Base-by-base conservation (phyloP, 2,329 filamentous ascomycete genomes). In the Claviceps quebecensis region DNA sequence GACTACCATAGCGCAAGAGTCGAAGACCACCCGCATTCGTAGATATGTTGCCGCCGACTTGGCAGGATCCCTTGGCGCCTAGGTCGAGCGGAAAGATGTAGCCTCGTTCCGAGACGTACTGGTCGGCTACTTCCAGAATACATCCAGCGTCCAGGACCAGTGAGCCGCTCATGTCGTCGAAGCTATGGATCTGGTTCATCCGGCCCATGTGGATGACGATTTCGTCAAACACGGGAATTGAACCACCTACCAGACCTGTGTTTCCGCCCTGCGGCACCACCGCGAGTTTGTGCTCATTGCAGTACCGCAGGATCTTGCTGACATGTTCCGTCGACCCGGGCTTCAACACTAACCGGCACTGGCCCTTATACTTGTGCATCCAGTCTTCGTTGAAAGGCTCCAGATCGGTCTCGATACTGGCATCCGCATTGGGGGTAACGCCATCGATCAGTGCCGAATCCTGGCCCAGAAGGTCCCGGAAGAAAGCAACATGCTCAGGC, bases 351-450 rank as follows among this genome's bases (percentile, higher is more conserved):
- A 98, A 73, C 62, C 83, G 81, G 55, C 87, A 82, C 68, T 96
- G 89, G 34, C 93, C 94, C 55, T 87, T 83, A 72, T 95, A 98
- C 71, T 98, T 98, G 69, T 87, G 84, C 90, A 98, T 96, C 93
- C 94, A 98, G 71, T 98, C 93, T 64, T 83, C 81, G 69, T 98
- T 98, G 76, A 89, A 98, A 7, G 86, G 79, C 65, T 93, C 87
- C 57, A 97, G 76, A 64, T 97, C 93, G 60, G 87, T 86, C 14
- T 82, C 66, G 29, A 70, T 86, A 14, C 81, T 65, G 34, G 70
- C 81, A 67, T 90, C 81, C 26, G 70, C 81, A 67, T 90, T 81
- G 26, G 56, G 56, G 3, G 81, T 87, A 51, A 95, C 77, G 48
- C 87, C 87, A 64, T 96, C 90, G 55, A 97, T 80, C 49, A 96